phyloP scores from a whole-genome alignment of 1,139 yeast species.

The Sugiyamaella paludigena region DNA sequence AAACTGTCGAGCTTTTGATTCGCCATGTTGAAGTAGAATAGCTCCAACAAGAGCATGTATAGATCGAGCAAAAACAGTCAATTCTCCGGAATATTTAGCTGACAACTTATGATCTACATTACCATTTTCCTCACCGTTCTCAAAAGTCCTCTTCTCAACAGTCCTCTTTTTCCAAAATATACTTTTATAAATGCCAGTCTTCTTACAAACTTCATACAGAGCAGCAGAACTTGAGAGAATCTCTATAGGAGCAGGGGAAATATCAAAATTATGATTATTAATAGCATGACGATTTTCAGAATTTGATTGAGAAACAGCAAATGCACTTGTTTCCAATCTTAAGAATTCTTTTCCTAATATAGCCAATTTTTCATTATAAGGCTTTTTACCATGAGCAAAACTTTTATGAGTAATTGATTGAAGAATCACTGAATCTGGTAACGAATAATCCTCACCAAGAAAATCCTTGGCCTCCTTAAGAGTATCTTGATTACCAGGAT shows the following conservation, averaged over 20 bases:
- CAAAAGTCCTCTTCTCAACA: conserved; percentile 9
- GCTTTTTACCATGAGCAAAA: conserved; percentile 85
- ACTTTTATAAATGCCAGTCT: conserved; percentile 38
- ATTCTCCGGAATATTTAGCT: conserved; percentile 20
- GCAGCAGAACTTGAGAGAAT: conserved; percentile 33
- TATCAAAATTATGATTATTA: conserved; percentile 59
- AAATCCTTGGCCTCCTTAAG: conserved; percentile 49
- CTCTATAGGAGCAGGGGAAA: conserved; percentile 31
- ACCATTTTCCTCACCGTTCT: too few relatives aligned
- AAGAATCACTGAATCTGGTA: conserved; percentile 50
- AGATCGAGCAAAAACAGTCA: conserved; percentile 61
- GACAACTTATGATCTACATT: conserved; percentile 1
- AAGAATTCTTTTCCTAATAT: conserved; percentile 75
- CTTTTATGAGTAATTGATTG: conserved; percentile 91
- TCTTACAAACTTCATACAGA: conserved; percentile 45
- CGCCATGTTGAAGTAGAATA: conserved; percentile 66
- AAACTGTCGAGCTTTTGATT: conserved; percentile 37
- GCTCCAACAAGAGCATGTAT: conserved; percentile 81
- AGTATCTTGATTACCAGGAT: conserved; percentile 54
- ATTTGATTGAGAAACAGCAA: conserved; percentile 41
- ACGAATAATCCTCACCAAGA: conserved; percentile 48
- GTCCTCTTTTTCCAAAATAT: conserved; percentile 64
- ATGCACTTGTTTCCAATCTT: conserved; percentile 56
- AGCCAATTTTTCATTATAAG: conserved; percentile 81
- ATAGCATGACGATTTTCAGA: conserved; percentile 43